Conservation (phyloP, 2,329 filamentous ascomycete genomes). For the Furcasterigmium furcatum region DNA sequence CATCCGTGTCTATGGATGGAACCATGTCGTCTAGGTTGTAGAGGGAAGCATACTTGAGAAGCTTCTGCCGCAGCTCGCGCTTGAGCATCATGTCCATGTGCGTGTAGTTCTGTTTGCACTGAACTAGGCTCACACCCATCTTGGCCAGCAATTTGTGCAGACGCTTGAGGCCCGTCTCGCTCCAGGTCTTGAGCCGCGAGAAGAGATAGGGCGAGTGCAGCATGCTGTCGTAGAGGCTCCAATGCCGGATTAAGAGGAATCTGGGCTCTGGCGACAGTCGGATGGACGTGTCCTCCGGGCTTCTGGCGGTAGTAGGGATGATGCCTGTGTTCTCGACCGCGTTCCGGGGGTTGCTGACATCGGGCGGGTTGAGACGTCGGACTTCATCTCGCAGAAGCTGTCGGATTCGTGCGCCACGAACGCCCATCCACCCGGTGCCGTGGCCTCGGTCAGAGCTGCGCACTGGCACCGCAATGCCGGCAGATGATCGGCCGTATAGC, state of each 20-base stretch:
- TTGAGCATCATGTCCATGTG: constrained; percentile 99
- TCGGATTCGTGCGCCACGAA: constrained; percentile 78
- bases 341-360: constrained; percentile 57
- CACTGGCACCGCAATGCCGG: constrained; percentile 66
- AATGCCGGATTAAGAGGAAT: constrained; percentile 89
- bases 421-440: constrained; percentile 73
- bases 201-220: constrained; percentile 94
- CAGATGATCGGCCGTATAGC: constrained; percentile 81
- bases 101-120: constrained; percentile 93
- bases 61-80: constrained; percentile 75
- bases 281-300: constrained; percentile 88
- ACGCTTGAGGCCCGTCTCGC: constrained; percentile 80
- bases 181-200: constrained; percentile 90
- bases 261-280: constrained; percentile 89
- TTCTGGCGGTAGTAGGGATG: constrained; percentile 84
- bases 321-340: constrained; percentile 70
- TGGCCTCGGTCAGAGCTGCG: constrained; percentile 52
- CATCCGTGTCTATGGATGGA: constrained; percentile 70
- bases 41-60: constrained; percentile 86
- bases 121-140: constrained; percentile 92
- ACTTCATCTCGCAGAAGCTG: constrained; percentile 91
- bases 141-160: constrained; percentile 94
- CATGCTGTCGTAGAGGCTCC: constrained; percentile 98
- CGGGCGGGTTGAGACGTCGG: constrained; percentile 82
- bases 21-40: constrained; percentile 95